A percentile compares a stretch with the other conserved stretches of the same genome.
Conservation (phyloP, 129 eudicot genomes). For the carrot (Daucus carota) region DNA sequence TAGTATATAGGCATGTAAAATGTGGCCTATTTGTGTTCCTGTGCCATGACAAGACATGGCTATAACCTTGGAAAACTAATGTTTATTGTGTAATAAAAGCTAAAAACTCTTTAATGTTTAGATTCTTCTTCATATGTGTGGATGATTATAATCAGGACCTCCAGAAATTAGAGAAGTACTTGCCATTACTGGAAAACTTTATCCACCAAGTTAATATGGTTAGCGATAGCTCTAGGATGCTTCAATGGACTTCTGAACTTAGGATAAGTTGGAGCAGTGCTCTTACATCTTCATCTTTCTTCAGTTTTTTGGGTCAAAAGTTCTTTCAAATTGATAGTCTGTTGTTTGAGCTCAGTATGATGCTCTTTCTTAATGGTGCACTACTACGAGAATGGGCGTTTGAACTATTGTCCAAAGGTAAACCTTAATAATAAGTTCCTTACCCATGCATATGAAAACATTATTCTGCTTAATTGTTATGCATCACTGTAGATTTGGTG, state of each 20-base stretch:
- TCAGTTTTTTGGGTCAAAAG: slow-evolving; percentile 40
- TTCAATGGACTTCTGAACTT: slow-evolving; percentile 47
- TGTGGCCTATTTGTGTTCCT: neutral
- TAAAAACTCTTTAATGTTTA: neutral
- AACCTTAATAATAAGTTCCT: neutral
- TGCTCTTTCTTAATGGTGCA: slow-evolving; percentile 63
- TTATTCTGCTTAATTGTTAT: slow-evolving; percentile 3
- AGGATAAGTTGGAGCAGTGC: slow-evolving; percentile 73
- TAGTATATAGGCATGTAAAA: neutral
- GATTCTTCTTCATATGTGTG: slow-evolving; percentile 1
- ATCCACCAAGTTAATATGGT: slow-evolving; percentile 35
- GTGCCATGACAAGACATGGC: no score
- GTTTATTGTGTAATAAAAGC: neutral
- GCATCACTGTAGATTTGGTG: slow-evolving; percentile 47
- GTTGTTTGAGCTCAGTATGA: slow-evolving; percentile 57
- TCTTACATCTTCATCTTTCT: slow-evolving; percentile 43
- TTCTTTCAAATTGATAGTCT: slow-evolving; percentile 57
- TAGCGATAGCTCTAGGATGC: slow-evolving; percentile 18
- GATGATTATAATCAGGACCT: slow-evolving; percentile 32
- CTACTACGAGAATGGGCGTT: slow-evolving; percentile 60
- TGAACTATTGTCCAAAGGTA: slow-evolving; percentile 51
- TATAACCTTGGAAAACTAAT: slow-evolving; percentile 55
- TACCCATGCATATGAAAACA: slow-evolving; percentile 4
- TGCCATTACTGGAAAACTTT: slow-evolving; percentile 66
- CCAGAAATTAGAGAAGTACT: slow-evolving; percentile 54